Base-by-base conservation (phyloP, 2,329 filamentous ascomycete species). In the Aspergillus quadrilineatus region DNA sequence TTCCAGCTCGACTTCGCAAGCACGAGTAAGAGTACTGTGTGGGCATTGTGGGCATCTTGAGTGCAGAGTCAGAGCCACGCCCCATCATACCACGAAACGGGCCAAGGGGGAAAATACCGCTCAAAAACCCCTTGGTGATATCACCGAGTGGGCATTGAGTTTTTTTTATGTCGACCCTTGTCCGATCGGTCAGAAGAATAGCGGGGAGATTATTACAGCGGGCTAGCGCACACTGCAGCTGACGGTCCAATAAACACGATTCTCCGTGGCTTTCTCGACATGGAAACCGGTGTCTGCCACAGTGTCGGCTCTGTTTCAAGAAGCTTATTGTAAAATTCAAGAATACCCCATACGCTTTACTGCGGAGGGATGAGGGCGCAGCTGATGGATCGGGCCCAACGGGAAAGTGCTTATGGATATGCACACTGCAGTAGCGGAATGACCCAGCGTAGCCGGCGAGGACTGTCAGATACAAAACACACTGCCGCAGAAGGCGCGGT, bases 381-480 rank as follows among this genome's bases (percentile, higher is more conserved):
- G 14, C 26, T 4, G 26, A 8, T 7, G 26, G 22, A 8, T 29
- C 12, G n/a, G 4, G 10, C 7, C 15, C 28, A 10, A 32, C 6
- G 28, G 17, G n/a, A 26, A 12, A n/a, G 41, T n/a, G 6, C 17
- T 37, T 5, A 14, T 10, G 14, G 15, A 34, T 47, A 47, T 47
- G 15, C 29, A 34, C 15, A n/a, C 44, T 29, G 32, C 34, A n/a
- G 37, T 50, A 26, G 28, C 52, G 49, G 17, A 58, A 47, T 32
- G 32, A 15, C 34, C 34, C n/a, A 15, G n/a, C 28, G 29, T 7
- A 32, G 22, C 22, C 22, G 22, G 22, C n/a, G 26, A 15, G 47
- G 34, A 30, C 29, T 12, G 46, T 51, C 51, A 56, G 48, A 34
- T 55, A 57, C 30, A 41, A 55, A 50, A 50, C 22, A 57, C 57